Percentiles rank a stretch among this genome's conserved stretches.
phyloP scores from a whole-genome alignment of 768 basidiomycete genomes.

The Pleurotus eryngii region DNA sequence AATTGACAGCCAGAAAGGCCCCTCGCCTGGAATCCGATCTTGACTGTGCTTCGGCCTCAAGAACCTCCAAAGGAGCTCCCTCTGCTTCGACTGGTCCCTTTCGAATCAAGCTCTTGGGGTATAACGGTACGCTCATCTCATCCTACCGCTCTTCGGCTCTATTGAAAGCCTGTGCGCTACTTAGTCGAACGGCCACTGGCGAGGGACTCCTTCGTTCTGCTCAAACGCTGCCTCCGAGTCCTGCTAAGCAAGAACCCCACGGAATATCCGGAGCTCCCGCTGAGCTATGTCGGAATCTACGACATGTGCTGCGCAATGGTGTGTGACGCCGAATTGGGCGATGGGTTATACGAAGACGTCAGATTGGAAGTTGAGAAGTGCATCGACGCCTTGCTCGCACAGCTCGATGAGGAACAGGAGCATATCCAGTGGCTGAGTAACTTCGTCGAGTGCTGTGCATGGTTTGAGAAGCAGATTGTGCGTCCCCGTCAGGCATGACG shows the following conservation, averaged over 20 bases:
- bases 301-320: constrained; percentile 55
- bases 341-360: constrained; percentile 55
- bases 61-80: constrained; percentile 35
- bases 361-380: constrained; percentile 60
- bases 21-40: constrained; percentile 62
- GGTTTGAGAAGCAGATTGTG: constrained; percentile 68
- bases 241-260: constrained; percentile 35
- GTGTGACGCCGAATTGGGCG: constrained; percentile 47
- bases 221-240: constrained; percentile 34
- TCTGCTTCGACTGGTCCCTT: constrained; percentile 35
- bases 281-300: constrained; percentile 58
- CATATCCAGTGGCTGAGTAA: constrained; percentile 53
- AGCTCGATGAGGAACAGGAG: constrained; percentile 30
- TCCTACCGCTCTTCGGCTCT: not conserved
- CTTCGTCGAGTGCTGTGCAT: constrained; percentile 55
- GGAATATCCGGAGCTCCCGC: constrained; percentile 29
- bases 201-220: constrained; percentile 17
- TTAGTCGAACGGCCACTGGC: constrained; percentile 14
- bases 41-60: constrained; percentile 65
- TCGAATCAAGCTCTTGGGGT: constrained; percentile 45
- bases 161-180: not conserved
- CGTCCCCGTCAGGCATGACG: constrained; percentile 20
- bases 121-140: constrained; percentile 29
- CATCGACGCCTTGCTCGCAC: constrained; percentile 34
- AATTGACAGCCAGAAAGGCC: constrained; percentile 62